Conservation (phyloP, 352 stramenopile species). For the Globisporangium splendens region DNA sequence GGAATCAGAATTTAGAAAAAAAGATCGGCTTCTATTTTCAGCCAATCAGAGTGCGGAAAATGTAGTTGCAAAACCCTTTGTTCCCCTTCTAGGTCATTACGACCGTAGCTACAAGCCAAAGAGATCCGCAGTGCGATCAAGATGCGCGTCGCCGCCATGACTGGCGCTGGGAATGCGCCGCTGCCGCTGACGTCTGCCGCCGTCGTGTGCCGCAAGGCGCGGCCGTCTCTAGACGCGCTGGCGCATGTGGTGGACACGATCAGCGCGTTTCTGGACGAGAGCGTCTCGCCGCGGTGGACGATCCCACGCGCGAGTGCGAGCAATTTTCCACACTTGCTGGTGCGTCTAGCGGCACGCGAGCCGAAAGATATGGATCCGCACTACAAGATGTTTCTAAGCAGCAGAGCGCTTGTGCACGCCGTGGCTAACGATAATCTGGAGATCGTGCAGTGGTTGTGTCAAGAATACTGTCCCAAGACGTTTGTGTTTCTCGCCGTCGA, state of each 20-base stretch:
- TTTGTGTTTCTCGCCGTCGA: background rate
- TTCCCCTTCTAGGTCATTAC: too few species aligned
- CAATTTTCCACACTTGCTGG: background rate
- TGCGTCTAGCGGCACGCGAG: background rate
- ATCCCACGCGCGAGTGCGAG: background rate
- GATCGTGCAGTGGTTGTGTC: slow-evolving; percentile 6
- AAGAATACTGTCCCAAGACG: background rate
- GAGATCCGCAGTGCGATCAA: too few species aligned
- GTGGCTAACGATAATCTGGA: background rate
- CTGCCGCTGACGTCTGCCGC: too few species aligned
- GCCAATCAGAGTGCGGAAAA: too few species aligned
- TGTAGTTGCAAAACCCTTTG: too few species aligned
- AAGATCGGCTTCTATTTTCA: too few species aligned
- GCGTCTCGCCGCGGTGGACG: background rate
- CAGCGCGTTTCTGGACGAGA: slow-evolving; percentile 1
- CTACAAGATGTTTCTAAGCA: slow-evolving; percentile 1
- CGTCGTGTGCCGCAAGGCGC: too few species aligned
- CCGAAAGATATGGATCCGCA: background rate
- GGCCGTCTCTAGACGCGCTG: background rate
- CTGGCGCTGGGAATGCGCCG: too few species aligned
- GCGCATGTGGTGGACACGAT: background rate
- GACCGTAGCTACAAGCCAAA: too few species aligned
- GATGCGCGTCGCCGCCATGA: too few species aligned
- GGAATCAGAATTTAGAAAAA: too few species aligned
- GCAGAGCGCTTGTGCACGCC: background rate